These are phyloP conservation scores for Nothophytophthora sp. DNA, from an alignment of 352 stramenopile species.

Conservation along the genomic window DNA sequence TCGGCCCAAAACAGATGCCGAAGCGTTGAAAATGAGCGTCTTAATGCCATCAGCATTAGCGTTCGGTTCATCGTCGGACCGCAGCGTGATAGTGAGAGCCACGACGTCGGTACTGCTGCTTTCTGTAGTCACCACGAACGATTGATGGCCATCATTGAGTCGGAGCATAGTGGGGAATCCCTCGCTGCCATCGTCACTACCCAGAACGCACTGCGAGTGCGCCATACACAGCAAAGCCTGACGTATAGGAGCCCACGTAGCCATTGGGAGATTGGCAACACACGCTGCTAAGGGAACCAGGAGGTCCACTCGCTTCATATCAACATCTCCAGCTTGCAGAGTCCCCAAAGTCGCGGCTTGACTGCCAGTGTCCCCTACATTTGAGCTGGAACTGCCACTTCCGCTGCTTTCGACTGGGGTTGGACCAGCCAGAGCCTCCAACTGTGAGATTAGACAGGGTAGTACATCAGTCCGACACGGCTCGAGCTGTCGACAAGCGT, in stretches of 20 bases:
- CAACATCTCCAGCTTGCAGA: background rate
- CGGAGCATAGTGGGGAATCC: background rate
- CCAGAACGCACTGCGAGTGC: slow-evolving; percentile 2
- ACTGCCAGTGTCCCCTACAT: background rate
- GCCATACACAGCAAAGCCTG: slow-evolving; percentile 9
- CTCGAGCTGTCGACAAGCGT: slow-evolving; percentile 8
- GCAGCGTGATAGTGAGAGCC: slow-evolving; percentile 8
- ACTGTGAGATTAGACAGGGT: slow-evolving; percentile 12
- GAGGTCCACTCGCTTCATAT: slow-evolving; percentile 6
- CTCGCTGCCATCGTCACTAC: background rate
- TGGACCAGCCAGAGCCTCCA: slow-evolving; percentile 2
- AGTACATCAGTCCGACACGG: slow-evolving; percentile 7
- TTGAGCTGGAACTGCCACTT: no score
- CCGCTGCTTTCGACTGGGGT: no score
- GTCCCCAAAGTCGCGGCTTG: no score
- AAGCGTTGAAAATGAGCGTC: slow-evolving; percentile 11
- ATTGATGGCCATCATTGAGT: slow-evolving; percentile 10
- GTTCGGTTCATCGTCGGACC: background rate
- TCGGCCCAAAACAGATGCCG: slow-evolving; percentile 9
- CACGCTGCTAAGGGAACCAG: slow-evolving; percentile 7
- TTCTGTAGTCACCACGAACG: background rate
- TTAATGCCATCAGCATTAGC: background rate
- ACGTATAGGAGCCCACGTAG: slow-evolving; percentile 11
- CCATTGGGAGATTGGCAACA: background rate
- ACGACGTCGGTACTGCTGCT: slow-evolving; percentile 8